Base-by-base conservation (phyloP, 1,284 basidiomycete genomes). In the Ganoderma sinense region DNA sequence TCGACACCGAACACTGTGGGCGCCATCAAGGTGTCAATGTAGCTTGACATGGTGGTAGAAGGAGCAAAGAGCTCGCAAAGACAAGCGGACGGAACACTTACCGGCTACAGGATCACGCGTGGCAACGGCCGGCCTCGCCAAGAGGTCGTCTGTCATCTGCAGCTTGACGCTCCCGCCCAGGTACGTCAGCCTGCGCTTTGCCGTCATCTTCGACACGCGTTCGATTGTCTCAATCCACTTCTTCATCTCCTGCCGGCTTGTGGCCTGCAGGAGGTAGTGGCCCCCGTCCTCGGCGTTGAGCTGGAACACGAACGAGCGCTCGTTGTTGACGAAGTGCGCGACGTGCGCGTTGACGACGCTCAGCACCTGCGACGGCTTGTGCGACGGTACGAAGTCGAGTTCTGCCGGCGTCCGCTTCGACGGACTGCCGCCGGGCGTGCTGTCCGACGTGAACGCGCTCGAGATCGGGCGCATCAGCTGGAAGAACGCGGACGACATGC, bases 401-500 rank as follows among this genome's bases (percentile, higher is more conserved):
- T 95, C 92, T 0, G 87, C 86, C 0, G 91, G 84, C 0, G 90
- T 91, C 67, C 86, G 87, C 76, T 88, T 90, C 61, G 82, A 71
- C 13, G 78, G 73, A n/a, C 83, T 75, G n/a, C 83, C 74, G 8
- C 84, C 73, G 26, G 82, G 81, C 43, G 84, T 78, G 45, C 84
- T 84, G 62, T 92, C 91, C 41, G 89, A 87, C 18, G 89, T 89
- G 76, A 94, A 94, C 1, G 93, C 93, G 72, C 89, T 94, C 20
- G 94, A 95, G 69, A 95, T 90, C 0, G 93, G 93, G n/a, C 94
- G 87, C 89, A 95, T 94, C 79, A 94, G 85, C 73, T 91, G 91
- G 80, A 95, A 87, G 79, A 95, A 91, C 0, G 91, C 91, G 1
- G 90, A 86, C 14, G 88, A 93, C 84, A 93, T 91, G 81, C 92